Evolutionary conservation across 2,329 filamentous ascomycete genomes (phyloP), one percentile per base, ranked within the genome.

Genomic region (Beauveria sp.): DNA sequence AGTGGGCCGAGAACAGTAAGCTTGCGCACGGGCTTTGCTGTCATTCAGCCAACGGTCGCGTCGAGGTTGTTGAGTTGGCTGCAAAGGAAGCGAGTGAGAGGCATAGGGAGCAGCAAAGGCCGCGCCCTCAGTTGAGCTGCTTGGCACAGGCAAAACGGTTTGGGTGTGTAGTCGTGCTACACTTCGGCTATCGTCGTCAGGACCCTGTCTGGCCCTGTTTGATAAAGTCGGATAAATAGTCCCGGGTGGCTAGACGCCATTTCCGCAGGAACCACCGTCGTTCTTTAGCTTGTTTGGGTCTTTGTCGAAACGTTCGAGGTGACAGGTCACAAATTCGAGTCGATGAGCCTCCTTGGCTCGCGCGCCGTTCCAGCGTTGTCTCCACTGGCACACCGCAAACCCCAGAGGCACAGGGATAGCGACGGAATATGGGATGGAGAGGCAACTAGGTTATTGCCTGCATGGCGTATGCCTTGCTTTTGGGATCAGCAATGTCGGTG

Each of bases 221-320:
- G 45, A 57, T 49, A 42, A 50, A 49, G 45, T 28, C 45, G 31
- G 42, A 48, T 18, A 22, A 59, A 48, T 59, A 59, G 56, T 28
- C 34, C 56, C 26, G 20, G 26, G 56, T 51, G 34, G 46, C 46
- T 59, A 51, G 24, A 59, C 56, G 56, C 56, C 46, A 59, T 48
- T 59, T 43, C 56, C 56, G 56, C 56, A 59, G 20, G 45, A 51
- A 59, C 56, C 42, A 50, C 20, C 28, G 28, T 57, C 43, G 45
- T 48, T 49, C 31, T 59, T 59, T 50, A 43, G 18, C 34, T 51
- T 49, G 6, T 34, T 59, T 43, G 14, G 40, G 56, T 50, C 22
- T 18, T 51, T 31, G 34, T 59, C 18, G 34, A 51, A 51, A 42
- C 22, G 20, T 42, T 59, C 10, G 4, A 51, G 34, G 18, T 59